Evolutionary conservation across 2,329 filamentous ascomycete species (phyloP), one percentile per base, ranked within the genome.

Genomic region (Orbilia oligospora): DNA sequence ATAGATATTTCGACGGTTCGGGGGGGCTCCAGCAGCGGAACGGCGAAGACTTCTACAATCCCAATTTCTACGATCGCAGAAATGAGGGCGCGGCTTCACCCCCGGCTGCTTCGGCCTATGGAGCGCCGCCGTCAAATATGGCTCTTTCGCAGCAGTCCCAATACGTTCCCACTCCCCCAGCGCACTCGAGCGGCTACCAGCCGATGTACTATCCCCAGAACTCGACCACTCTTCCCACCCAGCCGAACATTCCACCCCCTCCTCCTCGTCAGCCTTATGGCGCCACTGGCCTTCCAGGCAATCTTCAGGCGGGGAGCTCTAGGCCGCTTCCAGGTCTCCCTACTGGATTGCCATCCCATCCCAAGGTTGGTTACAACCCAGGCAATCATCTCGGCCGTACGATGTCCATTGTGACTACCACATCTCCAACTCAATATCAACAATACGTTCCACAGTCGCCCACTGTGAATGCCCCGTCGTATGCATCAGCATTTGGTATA

Each of bases 1-100:
- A 95, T 83, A 86, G 87, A 61, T 89, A 90, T 81, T 87, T 88
- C 81, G 83, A 85, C 65, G 71, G 77, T 18, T 79, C 78, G 30
- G 80, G 76, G 16, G 81, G 81, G 41, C 65, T 58, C 49, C 64
- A 80, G 51, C 67, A 81, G 53, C 80, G 78, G 63, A 82, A 75
- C 48, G 80, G 80, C 65, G 76, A 80, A 53, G 70, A 80, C 68
- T 81, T 79, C 67, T 80, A 81, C 64, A 72, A 80, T 44, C 61
- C 68, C 53, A 72, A 71, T 51, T 78, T 55, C 68, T 72, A 78
- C 64, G 75, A 78, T 72, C 75, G 75, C 68, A 78, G 75, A 65
- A 71, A 61, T 65, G 75, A 78, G 51, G 75, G 75, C 68, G 75
- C 68, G 14, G 75, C 75, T 18, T 78, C 75, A 63, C 69, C 72